These are phyloP conservation scores for Phialemonium atrogriseum DNA, from an alignment of 2,329 filamentous ascomycete species.

Conservation along the genomic window DNA sequence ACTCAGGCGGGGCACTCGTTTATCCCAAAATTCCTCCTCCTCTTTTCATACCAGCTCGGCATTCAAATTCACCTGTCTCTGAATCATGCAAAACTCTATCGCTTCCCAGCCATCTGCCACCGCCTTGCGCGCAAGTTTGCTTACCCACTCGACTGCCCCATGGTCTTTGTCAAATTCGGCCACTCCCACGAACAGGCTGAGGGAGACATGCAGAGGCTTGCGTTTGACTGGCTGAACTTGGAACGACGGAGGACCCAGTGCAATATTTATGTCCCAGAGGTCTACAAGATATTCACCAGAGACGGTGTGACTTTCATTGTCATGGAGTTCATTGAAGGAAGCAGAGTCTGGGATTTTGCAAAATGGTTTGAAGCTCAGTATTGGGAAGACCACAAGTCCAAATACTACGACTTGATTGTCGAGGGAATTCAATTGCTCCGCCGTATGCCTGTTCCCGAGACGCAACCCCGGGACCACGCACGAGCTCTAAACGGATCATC, in stretches of 20 bases:
- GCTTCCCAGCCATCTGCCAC: no score
- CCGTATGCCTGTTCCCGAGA: conserved; percentile 5
- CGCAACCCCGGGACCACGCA: conserved; percentile 4
- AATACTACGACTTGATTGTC: conserved; percentile 4
- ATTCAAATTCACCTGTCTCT: no score
- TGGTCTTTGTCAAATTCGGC: conserved; percentile 8
- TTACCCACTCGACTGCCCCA: conserved; percentile 2
- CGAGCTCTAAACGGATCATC: neutral
- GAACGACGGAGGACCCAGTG: conserved; percentile 2
- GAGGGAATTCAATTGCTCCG: conserved; percentile 3
- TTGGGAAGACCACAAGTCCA: neutral
- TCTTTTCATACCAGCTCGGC: no score
- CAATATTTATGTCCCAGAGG: conserved; percentile 6
- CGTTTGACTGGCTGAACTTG: conserved; percentile 1
- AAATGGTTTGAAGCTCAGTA: neutral
- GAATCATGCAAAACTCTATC: no score
- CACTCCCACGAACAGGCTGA: conserved; percentile 4
- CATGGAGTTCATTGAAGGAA: conserved; percentile 4
- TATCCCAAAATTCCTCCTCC: no score
- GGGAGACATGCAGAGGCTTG: conserved; percentile 6
- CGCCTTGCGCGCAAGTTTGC: neutral
- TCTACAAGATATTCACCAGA: conserved; percentile 5
- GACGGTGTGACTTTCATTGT: conserved; percentile 2
- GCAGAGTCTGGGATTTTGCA: neutral
- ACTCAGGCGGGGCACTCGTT: no score